A percentile compares a stretch with the other conserved stretches of the same genome.
These are phyloP conservation scores for Fusarium sp. DNA, from an alignment of 2,329 filamentous ascomycete genomes.

Conservation along the genomic window DNA sequence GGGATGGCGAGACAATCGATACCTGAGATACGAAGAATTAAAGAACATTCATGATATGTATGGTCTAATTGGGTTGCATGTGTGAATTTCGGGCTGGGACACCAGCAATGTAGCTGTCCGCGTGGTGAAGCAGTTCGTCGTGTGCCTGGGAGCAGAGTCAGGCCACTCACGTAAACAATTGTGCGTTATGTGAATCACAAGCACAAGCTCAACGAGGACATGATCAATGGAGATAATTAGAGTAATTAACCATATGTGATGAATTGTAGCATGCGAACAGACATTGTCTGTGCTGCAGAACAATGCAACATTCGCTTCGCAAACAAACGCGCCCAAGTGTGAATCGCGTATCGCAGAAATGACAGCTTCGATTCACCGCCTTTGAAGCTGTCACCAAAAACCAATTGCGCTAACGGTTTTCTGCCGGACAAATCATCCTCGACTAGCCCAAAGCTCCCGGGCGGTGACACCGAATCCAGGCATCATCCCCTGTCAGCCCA, in stretches of 20 bases:
- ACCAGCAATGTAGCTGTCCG: neutral
- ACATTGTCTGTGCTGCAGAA: conserved; percentile 22
- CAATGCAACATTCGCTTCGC: conserved; percentile 10
- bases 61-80: neutral
- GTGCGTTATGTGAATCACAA: neutral
- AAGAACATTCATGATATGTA: conserved; percentile 3
- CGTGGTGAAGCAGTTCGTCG: neutral
- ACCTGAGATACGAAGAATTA: conserved; percentile 29
- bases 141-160: no score
- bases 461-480: conserved; percentile 32
- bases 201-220: neutral
- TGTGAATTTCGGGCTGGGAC: neutral
- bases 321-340: conserved; percentile 9
- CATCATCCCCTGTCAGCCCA: conserved; percentile 36
- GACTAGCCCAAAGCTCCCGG: conserved; percentile 18
- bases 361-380: conserved; percentile 34
- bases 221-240: no score
- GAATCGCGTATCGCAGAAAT: conserved; percentile 21
- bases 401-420: conserved; percentile 23
- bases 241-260: no score
- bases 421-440: conserved; percentile 31
- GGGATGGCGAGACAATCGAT: conserved; percentile 28
- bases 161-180: no score
- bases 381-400: neutral
- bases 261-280: neutral